A percentile compares a stretch with the other conserved stretches of the same genome.
phyloP scores from a whole-genome alignment of 306 rosid genomes.

The Lagenaria siceraria region DNA sequence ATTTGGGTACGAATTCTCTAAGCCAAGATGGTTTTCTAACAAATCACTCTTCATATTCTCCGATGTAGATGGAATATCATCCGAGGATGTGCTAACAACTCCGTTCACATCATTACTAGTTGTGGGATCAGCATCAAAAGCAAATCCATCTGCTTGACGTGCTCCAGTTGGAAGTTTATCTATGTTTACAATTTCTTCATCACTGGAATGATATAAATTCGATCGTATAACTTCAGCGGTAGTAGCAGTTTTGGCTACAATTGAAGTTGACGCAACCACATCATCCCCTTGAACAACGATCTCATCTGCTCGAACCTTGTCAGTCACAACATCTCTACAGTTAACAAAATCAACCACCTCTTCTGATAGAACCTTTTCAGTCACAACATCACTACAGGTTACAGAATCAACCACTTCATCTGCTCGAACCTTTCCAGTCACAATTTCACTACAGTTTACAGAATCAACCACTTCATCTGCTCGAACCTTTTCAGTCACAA shows the following conservation, averaged over 20 bases:
- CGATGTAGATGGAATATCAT: conserved; percentile 24
- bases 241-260: background rate
- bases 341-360: conserved; percentile 12
- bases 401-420: background rate
- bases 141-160: conserved; percentile 17
- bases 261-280: conserved; percentile 2
- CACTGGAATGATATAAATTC: conserved; percentile 5
- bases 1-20: conserved; percentile 18
- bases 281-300: conserved; percentile 13
- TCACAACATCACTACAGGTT: background rate
- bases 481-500: conserved; percentile 11
- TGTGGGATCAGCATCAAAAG: conserved; percentile 9
- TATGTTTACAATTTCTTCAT: conserved; percentile 10
- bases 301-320: conserved; percentile 12
- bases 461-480: conserved; percentile 16
- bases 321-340: conserved; percentile 12
- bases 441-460: background rate
- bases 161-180: conserved; percentile 20
- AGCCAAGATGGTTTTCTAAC: conserved; percentile 19
- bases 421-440: background rate
- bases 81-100: conserved; percentile 19
- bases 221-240: conserved; percentile 14
- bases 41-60: conserved; percentile 12
- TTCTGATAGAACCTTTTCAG: background rate
- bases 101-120: conserved; percentile 16